Conservation (phyloP, 306 rosid genomes). For the Prunus armeniaca region DNA sequence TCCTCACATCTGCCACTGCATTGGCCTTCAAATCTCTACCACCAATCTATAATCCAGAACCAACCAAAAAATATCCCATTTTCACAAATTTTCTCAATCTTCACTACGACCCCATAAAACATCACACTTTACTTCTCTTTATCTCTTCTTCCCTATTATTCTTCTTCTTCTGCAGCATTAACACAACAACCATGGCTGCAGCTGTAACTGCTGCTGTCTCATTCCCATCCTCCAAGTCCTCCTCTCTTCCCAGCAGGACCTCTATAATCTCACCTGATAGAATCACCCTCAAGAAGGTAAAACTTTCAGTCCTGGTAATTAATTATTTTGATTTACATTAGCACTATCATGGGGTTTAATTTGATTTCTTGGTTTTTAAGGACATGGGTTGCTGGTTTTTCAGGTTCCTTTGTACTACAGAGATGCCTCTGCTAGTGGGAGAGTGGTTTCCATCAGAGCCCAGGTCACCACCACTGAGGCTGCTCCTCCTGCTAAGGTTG, state of each 20-base stretch:
- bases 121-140: constrained; percentile 3
- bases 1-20: constrained; percentile 65
- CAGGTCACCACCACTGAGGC: constrained; percentile 85
- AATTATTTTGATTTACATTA: neutral
- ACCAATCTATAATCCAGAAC: constrained; percentile 62
- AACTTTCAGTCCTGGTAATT: neutral
- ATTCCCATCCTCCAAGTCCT: constrained; percentile 74
- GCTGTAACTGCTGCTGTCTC: constrained; percentile 86
- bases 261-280: constrained; percentile 52
- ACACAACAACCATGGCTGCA: constrained; percentile 63
- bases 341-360: neutral
- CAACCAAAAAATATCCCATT: constrained; percentile 13
- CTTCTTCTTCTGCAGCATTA: constrained; percentile 6
- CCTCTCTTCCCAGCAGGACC: constrained; percentile 53
- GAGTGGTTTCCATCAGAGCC: constrained; percentile 61
- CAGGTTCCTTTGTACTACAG: constrained; percentile 55
- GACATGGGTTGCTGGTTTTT: constrained; percentile 14
- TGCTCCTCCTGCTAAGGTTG: constrained; percentile 78
- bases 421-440: constrained; percentile 50
- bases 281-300: constrained; percentile 65
- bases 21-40: constrained; percentile 70
- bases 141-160: constrained; percentile 4
- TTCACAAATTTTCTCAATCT: neutral
- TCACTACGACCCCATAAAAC: constrained; percentile 22
- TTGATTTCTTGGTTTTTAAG: neutral